phyloP scores from a whole-genome alignment of 768 basidiomycete genomes.

The Lepiota subincarnata region DNA sequence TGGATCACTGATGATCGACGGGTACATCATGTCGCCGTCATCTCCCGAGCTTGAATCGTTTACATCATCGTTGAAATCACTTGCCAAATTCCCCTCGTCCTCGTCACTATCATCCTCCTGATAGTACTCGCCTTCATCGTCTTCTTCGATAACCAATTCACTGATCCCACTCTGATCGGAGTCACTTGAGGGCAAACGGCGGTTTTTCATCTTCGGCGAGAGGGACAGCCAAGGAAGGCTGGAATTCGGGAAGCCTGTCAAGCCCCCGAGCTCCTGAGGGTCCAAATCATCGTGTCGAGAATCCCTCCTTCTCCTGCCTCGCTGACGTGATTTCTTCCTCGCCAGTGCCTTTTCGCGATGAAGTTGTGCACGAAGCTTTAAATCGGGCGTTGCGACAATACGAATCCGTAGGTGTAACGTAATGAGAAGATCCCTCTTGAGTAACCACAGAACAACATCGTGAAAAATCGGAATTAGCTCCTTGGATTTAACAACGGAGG shows the following conservation, averaged over 20 bases:
- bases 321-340: constrained; percentile 17
- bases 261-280: constrained; percentile 11
- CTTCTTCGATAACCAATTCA: constrained; percentile 34
- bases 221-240: constrained; percentile 46
- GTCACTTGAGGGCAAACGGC: constrained; percentile 43
- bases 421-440: constrained; percentile 80
- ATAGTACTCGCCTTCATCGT: constrained; percentile 31
- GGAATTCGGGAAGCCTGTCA: constrained; percentile 13
- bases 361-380: constrained; percentile 68
- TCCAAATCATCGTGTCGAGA: constrained; percentile 16
- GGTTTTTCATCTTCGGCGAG: constrained; percentile 39
- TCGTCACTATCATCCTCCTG: constrained; percentile 10
- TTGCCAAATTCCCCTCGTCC: constrained; percentile 25
- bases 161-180: constrained; percentile 37
- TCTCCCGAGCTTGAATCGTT: constrained; percentile 44
- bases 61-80: constrained; percentile 29
- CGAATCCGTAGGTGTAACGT: constrained; percentile 85
- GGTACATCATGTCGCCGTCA: constrained; percentile 40
- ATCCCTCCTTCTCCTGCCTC: constrained; percentile 16
- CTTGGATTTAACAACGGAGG: constrained; percentile 67
- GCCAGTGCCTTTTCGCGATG: constrained; percentile 35
- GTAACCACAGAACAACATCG: constrained; percentile 87
- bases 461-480: constrained; percentile 68
- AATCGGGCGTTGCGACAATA: constrained; percentile 68
- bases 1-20: constrained; percentile 79